A percentile compares a stretch with the other conserved stretches of the same genome.
These are phyloP conservation scores for Candida ortonii DNA, from an alignment of 805 yeast genomes.

Conservation along the genomic window DNA sequence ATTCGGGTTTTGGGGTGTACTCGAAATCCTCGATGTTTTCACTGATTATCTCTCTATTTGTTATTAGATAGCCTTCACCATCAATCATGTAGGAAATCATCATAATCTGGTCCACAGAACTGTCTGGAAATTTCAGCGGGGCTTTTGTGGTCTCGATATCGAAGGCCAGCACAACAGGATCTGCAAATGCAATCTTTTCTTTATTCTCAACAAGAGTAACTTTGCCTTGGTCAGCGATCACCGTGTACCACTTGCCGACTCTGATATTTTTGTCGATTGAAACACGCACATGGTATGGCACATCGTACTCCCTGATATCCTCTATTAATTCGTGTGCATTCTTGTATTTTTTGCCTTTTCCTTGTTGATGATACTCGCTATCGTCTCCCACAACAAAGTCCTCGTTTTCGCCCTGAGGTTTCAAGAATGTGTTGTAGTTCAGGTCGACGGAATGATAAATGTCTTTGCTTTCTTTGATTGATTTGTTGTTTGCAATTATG, in stretches of 20 bases:
- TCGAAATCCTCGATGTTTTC: constrained; percentile 96
- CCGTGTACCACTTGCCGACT: constrained; percentile 95
- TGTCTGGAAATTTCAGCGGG: constrained; percentile 93
- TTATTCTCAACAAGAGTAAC: constrained; percentile 55
- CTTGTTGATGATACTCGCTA: constrained; percentile 13
- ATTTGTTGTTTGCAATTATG: constrained; percentile 63
- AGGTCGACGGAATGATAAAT: constrained; percentile 58
- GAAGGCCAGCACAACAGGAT: constrained; percentile 93
- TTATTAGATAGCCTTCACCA: constrained; percentile 91
- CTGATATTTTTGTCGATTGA: constrained; percentile 86
- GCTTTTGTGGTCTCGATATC: constrained; percentile 98
- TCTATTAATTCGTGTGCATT: constrained; percentile 67
- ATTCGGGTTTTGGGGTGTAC: constrained; percentile 96
- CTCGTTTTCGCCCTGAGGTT: constrained; percentile 32
- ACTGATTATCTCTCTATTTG: constrained; percentile 90
- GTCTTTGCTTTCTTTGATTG: constrained; percentile 59
- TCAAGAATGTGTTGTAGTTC: constrained; percentile 32
- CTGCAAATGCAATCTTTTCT: constrained; percentile 89
- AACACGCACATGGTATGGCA: constrained; percentile 94
- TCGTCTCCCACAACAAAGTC: constrained; percentile 28
- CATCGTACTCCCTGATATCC: constrained; percentile 91
- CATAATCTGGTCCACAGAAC: constrained; percentile 88
- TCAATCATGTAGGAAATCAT: constrained; percentile 99
- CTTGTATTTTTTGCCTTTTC: constrained; percentile 21
- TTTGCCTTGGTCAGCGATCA: constrained; percentile 58